Conservation (phyloP, 306 rosid species). For the Cercis canadensis region DNA sequence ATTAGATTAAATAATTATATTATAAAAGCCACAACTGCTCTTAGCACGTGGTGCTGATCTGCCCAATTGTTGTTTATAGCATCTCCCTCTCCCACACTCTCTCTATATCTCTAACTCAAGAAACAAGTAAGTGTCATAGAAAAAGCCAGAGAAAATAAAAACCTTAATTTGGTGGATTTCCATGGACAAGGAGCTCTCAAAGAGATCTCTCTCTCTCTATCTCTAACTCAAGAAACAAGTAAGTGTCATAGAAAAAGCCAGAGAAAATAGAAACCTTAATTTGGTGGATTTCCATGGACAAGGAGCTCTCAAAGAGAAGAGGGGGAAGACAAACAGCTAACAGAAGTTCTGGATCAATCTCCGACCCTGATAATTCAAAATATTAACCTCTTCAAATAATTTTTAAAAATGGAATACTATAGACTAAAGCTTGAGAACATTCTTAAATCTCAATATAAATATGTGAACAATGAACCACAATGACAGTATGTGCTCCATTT, state of each 20-base stretch:
- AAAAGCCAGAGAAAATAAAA: conserved; percentile 21
- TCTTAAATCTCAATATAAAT: background rate
- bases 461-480: background rate
- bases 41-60: too few species aligned
- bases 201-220: too few species aligned
- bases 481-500: background rate
- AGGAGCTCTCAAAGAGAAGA: conserved; percentile 91
- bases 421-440: conserved; percentile 25
- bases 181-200: too few species aligned
- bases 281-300: conserved; percentile 95
- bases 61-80: too few species aligned
- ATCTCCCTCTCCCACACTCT: too few species aligned
- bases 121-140: conserved; percentile 1
- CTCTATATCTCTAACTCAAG: conserved; percentile 28
- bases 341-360: conserved; percentile 80
- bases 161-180: too few species aligned
- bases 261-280: too few species aligned
- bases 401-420: conserved; percentile 23
- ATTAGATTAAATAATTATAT: too few species aligned
- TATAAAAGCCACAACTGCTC: too few species aligned
- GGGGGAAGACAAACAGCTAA: conserved; percentile 98
- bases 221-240: too few species aligned
- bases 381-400: conserved; percentile 26
- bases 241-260: too few species aligned
- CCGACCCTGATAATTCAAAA: conserved; percentile 75